Evolutionary conservation across 1,139 yeast genomes (phyloP), one percentile per base, ranked within the genome.

Genomic region (Hyphopichia fennica): DNA sequence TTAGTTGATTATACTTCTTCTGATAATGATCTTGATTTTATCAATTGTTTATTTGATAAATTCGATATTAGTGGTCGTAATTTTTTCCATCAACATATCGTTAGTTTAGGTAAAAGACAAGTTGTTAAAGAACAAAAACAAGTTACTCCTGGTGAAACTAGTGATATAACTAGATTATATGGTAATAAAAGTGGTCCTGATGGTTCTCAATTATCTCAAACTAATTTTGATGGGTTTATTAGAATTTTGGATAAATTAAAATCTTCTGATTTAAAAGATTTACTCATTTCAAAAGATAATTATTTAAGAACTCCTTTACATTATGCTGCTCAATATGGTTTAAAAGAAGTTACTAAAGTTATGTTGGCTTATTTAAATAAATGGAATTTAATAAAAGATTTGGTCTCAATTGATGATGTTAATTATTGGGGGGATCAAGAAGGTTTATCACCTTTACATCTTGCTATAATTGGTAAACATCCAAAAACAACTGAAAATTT

Each of bases 241-340:
- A 50, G 57, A 37, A 42, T 61, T 5, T 47, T 62, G 29, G 44
- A 47, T 6, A 54, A 56, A 28, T 78, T 82, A 27, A 72, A 72
- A 50, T 70, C 87, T 31, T 67, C 87, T 40, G 67, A 71, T 17
- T 60, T 85, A 38, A 81, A 80, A 9, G 71, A 74, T 13, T 73
- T 84, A 45, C 68, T 90, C 36, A 65, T 82, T 41, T 82, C 84
- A 35, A 76, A 77, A 38, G 99, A 93, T 59, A 82, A 80, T 47
- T 87, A 89, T 56, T 73, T 73, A 45, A 77, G 97, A 49, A 86
- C 96, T 1, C 96, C 98, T 0, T 69, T 93, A 43, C 98, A 93
- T 64, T 91, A 91, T 62, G 82, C 96, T 14, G 84, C 95, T 1
- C 95, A 88, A 56, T 89, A 84, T 59, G 98, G 98, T 0, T 72